A percentile compares a stretch with the other conserved stretches of the same genome.
Conservation (phyloP, 2,329 filamentous ascomycete species). For the Achaetomium macrosporum region DNA sequence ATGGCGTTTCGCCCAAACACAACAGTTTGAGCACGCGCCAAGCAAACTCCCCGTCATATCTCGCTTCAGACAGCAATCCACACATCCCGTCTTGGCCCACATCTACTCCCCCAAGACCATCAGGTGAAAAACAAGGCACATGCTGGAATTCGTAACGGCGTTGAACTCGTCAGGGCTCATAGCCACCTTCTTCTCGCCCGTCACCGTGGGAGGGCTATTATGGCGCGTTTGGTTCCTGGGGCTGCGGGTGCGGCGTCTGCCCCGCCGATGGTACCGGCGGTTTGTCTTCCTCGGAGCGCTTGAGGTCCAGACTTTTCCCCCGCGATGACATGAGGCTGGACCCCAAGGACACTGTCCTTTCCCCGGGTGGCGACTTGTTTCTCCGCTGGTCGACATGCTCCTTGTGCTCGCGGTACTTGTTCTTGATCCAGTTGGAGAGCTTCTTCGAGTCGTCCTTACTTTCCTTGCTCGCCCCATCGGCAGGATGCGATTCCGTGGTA, state of each 20-base stretch:
- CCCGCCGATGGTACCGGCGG: not conserved
- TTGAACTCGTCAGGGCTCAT: not conserved
- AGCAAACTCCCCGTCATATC: not conserved
- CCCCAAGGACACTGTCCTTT: slow-evolving; percentile 27
- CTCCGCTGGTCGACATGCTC: slow-evolving; percentile 50
- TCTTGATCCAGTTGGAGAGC: slow-evolving; percentile 53
- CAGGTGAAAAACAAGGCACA: not conserved
- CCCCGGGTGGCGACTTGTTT: slow-evolving; percentile 50
- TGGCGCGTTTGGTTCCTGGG: slow-evolving; percentile 2
- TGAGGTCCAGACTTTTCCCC: slow-evolving; percentile 46
- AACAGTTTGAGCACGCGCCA: not conserved
- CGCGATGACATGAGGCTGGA: slow-evolving; percentile 33
- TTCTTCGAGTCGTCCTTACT: slow-evolving; percentile 45
- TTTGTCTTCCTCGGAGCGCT: slow-evolving; percentile 36
- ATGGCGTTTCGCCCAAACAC: too few species aligned
- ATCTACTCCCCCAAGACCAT: not conserved
- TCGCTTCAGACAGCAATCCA: not conserved
- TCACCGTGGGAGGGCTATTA: not conserved
- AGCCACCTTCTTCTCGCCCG: not conserved
- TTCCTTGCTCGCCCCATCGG: slow-evolving; percentile 34
- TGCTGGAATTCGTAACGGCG: slow-evolving; percentile 7
- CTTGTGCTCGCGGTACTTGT: slow-evolving; percentile 55
- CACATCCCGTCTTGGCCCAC: too few species aligned
- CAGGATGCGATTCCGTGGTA: slow-evolving; percentile 35
- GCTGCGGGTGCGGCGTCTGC: not conserved